Conservation (phyloP, 2,329 filamentous ascomycete species). For the Apiospora aurea region DNA sequence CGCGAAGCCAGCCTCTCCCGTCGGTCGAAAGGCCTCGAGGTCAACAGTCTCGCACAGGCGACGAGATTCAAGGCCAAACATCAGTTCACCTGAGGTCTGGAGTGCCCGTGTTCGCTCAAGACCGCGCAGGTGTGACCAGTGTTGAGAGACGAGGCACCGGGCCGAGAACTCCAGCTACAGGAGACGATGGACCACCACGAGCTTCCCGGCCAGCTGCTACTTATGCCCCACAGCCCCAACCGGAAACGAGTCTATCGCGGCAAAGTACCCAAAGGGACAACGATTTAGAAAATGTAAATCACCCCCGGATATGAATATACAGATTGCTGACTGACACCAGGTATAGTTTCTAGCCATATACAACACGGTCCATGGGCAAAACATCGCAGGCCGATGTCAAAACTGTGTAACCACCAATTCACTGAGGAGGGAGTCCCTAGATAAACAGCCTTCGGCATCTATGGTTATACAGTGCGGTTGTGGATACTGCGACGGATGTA, state of each 20-base stretch:
- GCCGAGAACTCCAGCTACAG: not conserved
- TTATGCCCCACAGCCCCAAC: not conserved
- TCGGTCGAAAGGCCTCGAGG: not conserved
- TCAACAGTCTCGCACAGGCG: too few species aligned
- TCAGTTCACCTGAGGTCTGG: not conserved
- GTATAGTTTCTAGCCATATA: not conserved
- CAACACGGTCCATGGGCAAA: not conserved
- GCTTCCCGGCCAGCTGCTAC: not conserved
- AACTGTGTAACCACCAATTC: not conserved
- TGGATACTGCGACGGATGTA: not conserved
- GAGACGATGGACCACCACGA: not conserved
- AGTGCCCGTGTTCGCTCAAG: not conserved
- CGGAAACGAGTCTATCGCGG: not conserved
- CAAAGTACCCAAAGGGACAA: not conserved
- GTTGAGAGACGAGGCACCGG: not conserved
- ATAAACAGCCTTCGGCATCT: not conserved
- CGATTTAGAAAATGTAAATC: not conserved
- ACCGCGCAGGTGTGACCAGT: not conserved
- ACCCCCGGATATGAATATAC: not conserved
- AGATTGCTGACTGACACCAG: not conserved
- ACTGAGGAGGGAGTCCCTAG: not conserved
- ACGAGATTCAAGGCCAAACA: too few species aligned
- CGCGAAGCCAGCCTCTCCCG: not conserved
- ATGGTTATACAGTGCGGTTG: not conserved
- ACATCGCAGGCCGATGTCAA: not conserved